These are phyloP conservation scores for Pleurotus ostreatus DNA, from an alignment of 768 basidiomycete species.

Conservation along the genomic window DNA sequence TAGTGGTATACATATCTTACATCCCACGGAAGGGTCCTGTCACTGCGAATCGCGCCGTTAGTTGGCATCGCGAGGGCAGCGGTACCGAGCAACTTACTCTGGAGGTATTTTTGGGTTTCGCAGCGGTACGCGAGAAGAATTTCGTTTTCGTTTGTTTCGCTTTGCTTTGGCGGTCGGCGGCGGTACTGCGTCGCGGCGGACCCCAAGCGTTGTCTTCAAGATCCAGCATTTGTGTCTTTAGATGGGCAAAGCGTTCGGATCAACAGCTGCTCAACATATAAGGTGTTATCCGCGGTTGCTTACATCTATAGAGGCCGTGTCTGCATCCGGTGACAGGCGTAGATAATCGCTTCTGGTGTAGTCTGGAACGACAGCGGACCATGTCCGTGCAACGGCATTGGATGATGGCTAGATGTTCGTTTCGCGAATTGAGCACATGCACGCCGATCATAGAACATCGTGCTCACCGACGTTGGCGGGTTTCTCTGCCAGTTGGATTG, in stretches of 20 bases:
- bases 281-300: background rate
- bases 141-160: background rate
- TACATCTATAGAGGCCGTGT: conserved; percentile 6
- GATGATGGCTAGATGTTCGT: background rate
- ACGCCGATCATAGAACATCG: background rate
- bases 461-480: background rate
- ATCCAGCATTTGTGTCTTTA: conserved; percentile 23
- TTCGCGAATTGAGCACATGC: background rate
- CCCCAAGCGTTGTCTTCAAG: conserved; percentile 38
- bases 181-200: conserved; percentile 19
- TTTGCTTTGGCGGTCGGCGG: background rate
- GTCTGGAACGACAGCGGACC: conserved; percentile 1
- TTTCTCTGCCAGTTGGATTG: background rate
- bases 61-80: too few species aligned
- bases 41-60: too few species aligned
- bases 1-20: too few species aligned
- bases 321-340: conserved; percentile 1
- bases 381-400: background rate
- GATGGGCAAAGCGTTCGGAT: background rate
- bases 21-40: too few species aligned
- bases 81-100: background rate
- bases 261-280: background rate
- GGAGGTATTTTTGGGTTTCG: background rate
- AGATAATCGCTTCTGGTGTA: background rate
- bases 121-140: background rate